Base-by-base conservation (phyloP, 2,329 filamentous ascomycete genomes). In the Colletotrichum trifolii region DNA sequence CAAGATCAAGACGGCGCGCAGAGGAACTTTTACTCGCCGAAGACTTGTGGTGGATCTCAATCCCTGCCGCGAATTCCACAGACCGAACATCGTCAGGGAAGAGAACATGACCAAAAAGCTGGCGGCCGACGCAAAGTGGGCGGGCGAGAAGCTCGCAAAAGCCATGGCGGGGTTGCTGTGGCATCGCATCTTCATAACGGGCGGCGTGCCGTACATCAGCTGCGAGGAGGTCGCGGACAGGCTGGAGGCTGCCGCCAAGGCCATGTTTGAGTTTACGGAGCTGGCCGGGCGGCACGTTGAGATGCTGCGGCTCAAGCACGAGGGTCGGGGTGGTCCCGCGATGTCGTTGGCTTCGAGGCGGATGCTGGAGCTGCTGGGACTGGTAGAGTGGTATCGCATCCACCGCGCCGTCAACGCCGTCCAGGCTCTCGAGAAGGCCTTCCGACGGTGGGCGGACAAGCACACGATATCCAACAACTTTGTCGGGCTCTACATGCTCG, bases 401-500 rank as follows among this genome's bases (percentile, higher is more conserved):
- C 56, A 64, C 49, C 61, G 56, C 35, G 56, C 61, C 11, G 33
- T 60, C 49, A 64, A 64, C 38, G 42, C 56, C 11, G 49, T 43
- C 6, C 56, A 54, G 11, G 35, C 48, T 12, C 43, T 64, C 36
- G 36, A 38, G 13, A 60, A 54, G 36, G 56, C 56, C 6, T 60
- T 49, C 35, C 39, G 49, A 13, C 42, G 34, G 1, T 38, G 36
- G 9, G 34, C 15, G 2, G 34, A 17, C 40, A n/a, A 38, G 48
- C n/a, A 39, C 33, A 61, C 49, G 58, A 33, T 11, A 2, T 36
- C 46, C 10, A 11, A 42, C 25, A 11, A 10, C 15, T 62, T 42
- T 8, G 53, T 55, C 33, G 25, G 11, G 9, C 33, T 35, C 8
- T 40, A 52, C 10, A 45, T 47, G 50, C 58, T 62, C 39, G 50